Percentiles rank a stretch among this genome's conserved stretches.
These are phyloP conservation scores for Aegilops sharonensis DNA, from an alignment of 176 grass and related monocot genomes.

Conservation along the genomic window DNA sequence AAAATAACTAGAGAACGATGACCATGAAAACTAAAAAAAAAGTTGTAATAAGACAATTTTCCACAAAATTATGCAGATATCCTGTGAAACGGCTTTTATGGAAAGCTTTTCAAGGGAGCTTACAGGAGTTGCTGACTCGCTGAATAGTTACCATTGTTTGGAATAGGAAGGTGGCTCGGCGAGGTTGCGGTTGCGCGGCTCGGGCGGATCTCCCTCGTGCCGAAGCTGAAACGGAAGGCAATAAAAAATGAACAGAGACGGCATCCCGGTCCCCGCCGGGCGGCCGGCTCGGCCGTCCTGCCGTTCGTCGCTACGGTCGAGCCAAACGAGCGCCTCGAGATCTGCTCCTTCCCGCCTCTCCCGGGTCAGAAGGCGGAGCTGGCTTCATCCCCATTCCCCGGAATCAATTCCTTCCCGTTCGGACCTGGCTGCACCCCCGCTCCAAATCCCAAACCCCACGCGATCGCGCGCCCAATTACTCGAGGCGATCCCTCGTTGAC, in stretches of 20 bases:
- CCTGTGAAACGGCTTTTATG: too few species aligned
- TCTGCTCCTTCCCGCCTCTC: neutral
- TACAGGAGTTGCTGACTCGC: too few species aligned
- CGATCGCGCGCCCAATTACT: neutral
- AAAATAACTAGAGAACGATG: too few species aligned
- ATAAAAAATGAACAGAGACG: neutral
- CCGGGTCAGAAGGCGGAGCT: neutral
- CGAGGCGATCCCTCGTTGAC: slow-evolving; percentile 11
- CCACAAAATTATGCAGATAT: too few species aligned
- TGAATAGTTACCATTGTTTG: too few species aligned
- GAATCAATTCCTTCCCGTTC: neutral
- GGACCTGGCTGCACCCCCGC: neutral
- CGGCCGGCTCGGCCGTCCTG: neutral
- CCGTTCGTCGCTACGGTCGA: neutral
- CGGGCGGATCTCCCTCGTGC: neutral
- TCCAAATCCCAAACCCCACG: neutral
- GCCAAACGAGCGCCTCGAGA: neutral
- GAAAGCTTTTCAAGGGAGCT: too few species aligned
- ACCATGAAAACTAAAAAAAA: too few species aligned
- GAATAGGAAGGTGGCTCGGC: too few species aligned
- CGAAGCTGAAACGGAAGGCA: neutral
- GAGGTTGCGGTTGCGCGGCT: too few species aligned
- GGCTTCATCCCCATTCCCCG: neutral
- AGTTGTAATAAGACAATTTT: too few species aligned
- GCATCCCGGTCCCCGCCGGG: neutral